Evolutionary conservation across 2,329 filamentous ascomycete species (phyloP).

Genomic region (Fusarium ambrosium): DNA sequence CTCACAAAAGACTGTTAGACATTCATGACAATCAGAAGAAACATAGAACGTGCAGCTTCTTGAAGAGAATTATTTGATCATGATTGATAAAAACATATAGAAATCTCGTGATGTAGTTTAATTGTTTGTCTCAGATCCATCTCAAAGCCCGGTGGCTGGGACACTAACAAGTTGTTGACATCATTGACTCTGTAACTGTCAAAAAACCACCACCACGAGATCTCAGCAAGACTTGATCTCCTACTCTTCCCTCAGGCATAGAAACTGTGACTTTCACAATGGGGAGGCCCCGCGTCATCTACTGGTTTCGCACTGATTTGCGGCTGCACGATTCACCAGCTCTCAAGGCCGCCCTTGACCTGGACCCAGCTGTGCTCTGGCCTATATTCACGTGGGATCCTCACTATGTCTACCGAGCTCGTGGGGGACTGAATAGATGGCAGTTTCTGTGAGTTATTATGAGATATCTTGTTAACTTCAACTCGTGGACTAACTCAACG

Average conservation of each 20-base stretch:
- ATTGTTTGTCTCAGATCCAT: slow-evolving; percentile 15
- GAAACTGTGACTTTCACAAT: slow-evolving; percentile 36
- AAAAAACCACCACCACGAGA: slow-evolving; percentile 2
- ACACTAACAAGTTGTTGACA: slow-evolving; percentile 38
- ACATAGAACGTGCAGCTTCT: not conserved
- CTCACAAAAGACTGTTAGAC: not conserved
- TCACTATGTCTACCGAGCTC: slow-evolving; percentile 80
- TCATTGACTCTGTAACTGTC: slow-evolving; percentile 40
- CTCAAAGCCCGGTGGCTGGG: slow-evolving; percentile 34
- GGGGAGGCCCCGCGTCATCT: slow-evolving; percentile 67
- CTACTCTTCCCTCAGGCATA: not conserved
- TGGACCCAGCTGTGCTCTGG: slow-evolving; percentile 77
- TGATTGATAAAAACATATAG: not conserved
- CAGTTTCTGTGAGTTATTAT: slow-evolving; percentile 70
- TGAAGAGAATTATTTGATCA: not conserved
- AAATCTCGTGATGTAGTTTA: not conserved
- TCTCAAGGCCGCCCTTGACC: slow-evolving; percentile 77
- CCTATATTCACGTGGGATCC: slow-evolving; percentile 87
- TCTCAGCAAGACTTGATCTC: not conserved
- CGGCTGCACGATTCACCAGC: slow-evolving; percentile 84
- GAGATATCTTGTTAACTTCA: not conserved
- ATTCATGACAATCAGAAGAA: not conserved
- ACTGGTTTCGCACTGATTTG: slow-evolving; percentile 85
- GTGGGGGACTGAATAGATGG: slow-evolving; percentile 80
- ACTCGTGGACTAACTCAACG: slow-evolving; percentile 3